Conservation (phyloP, 1,284 basidiomycete species). For the Ceratobasidium sp. region DNA sequence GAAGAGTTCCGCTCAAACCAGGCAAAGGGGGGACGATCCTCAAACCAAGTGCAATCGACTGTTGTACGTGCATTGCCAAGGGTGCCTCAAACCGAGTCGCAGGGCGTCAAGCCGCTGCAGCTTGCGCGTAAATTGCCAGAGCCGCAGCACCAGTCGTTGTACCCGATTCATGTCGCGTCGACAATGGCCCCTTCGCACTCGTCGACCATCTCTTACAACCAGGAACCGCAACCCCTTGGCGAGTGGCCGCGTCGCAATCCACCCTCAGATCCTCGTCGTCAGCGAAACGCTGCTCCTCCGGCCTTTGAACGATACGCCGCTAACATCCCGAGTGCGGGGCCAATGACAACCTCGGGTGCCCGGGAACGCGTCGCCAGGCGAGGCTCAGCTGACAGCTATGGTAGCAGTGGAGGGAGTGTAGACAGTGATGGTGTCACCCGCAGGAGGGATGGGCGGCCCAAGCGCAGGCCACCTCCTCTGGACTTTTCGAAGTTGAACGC, state of each 20-base stretch:
- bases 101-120: slow-evolving; percentile 12
- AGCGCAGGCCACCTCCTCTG: slow-evolving; percentile 33
- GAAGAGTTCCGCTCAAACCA: slow-evolving; percentile 25
- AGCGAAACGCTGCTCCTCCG: slow-evolving; percentile 24
- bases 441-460: slow-evolving; percentile 38
- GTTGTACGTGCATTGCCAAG: slow-evolving; percentile 24
- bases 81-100: slow-evolving; percentile 23
- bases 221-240: slow-evolving; percentile 30
- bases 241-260: slow-evolving; percentile 36
- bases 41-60: slow-evolving; percentile 27
- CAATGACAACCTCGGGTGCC: slow-evolving; percentile 22
- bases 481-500: slow-evolving; percentile 39
- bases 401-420: slow-evolving; percentile 23
- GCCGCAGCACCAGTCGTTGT: slow-evolving; percentile 22
- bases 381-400: slow-evolving; percentile 4
- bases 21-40: background rate
- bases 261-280: slow-evolving; percentile 33
- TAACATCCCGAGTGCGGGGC: slow-evolving; percentile 29
- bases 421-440: slow-evolving; percentile 35
- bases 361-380: slow-evolving; percentile 32
- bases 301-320: slow-evolving; percentile 16
- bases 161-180: slow-evolving; percentile 29
- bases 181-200: slow-evolving; percentile 9
- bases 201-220: slow-evolving; percentile 6
- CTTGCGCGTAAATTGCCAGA: slow-evolving; percentile 16